Evolutionary conservation across 306 rosid genomes (phyloP).

Genomic region (Dalbergia cochinchinensis): DNA sequence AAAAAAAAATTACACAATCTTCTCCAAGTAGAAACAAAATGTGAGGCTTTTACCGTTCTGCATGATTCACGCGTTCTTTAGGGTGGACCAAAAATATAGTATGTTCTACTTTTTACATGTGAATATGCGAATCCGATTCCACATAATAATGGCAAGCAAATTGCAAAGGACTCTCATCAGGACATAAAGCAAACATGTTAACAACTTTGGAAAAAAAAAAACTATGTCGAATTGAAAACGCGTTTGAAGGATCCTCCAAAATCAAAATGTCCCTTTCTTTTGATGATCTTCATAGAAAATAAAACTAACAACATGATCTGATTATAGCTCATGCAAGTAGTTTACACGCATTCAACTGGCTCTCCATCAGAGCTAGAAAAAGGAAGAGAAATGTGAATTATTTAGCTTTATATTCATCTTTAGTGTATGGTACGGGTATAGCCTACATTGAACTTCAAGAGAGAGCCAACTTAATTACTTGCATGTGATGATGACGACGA

Average conservation of each 20-base stretch:
- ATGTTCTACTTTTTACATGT: background rate
- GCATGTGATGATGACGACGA: background rate
- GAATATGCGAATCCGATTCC: background rate
- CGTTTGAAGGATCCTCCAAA: background rate
- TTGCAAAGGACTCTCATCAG: no score
- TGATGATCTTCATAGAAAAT: background rate
- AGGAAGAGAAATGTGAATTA: background rate
- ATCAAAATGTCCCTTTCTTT: background rate
- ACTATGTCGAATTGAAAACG: background rate
- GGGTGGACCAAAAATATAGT: no score
- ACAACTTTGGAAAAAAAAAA: background rate
- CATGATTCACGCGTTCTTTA: background rate
- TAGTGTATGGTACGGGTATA: background rate
- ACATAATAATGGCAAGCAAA: background rate
- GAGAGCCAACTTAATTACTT: background rate
- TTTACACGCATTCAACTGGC: slow-evolving; percentile 1
- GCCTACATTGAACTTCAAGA: background rate
- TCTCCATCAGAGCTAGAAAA: background rate
- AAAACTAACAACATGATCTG: background rate
- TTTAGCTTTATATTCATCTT: background rate
- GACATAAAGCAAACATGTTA: background rate
- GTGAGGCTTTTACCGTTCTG: background rate
- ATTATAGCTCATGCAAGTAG: background rate
- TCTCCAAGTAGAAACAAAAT: no score
- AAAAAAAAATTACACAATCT: no score